Base-by-base conservation (phyloP, 2,329 filamentous ascomycete genomes). In the Verticillium nubilum region DNA sequence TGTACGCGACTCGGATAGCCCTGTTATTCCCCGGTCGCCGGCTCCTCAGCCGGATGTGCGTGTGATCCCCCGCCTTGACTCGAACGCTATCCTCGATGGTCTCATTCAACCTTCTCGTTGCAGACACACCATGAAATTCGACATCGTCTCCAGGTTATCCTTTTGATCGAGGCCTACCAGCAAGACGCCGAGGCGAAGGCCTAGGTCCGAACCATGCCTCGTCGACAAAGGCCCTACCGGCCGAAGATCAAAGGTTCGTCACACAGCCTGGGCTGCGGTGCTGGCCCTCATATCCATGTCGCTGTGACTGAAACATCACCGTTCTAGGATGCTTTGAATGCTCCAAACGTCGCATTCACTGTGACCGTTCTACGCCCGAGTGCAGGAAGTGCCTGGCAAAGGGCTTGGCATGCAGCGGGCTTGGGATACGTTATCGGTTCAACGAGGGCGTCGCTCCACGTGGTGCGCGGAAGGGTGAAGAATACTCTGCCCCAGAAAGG, bases 321-420 rank as follows among this genome's bases (percentile, higher is more conserved):
- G n/a, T 17, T 17, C n/a, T 15, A 65, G 64, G 64, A 1, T 65
- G 64, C 53, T 58, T 59, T 4, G 58, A 63, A 50, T 65, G 64
- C 52, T 61, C 56, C 15, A 54, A 60, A n/a, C 63, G 64, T 1
- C 61, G 62, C 3, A 64, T 65, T 17, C 57, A 64, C 19, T 65
- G 64, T 33, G 63, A 65, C 23, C 60, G 62, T 2, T 57, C 50
- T 2, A 57, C 59, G 23, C 64, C 64, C 2, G 9, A 55, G 13
- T 65, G 64, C 23, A 15, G 54, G 5, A 65, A 65, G 57, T 65
- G 63, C 13, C 28, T 13, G 5, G 60, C 59, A 12, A 62, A 27
- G 17, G 58, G 61, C 19, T 19, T 65, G 15, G 57, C 58, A 54
- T 65, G 64, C 42, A 64, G 56, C 15, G 64, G 64, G 1, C 52